Conservation (phyloP, 1,284 basidiomycete genomes). For the Athelia sp. region DNA sequence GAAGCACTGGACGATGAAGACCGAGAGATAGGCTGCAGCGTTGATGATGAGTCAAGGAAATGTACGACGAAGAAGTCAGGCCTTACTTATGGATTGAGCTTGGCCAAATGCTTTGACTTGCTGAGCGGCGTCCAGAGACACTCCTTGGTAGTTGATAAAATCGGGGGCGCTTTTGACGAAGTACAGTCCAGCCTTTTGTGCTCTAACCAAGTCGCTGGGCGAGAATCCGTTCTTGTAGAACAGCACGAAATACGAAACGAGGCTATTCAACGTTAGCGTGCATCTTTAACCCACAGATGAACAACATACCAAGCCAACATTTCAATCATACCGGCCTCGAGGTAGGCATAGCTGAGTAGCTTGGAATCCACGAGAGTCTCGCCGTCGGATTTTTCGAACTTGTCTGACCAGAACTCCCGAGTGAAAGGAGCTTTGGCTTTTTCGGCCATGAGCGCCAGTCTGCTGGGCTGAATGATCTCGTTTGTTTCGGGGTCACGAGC, state of each 20-base stretch:
- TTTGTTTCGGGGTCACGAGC: conserved; percentile 51
- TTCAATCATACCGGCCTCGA: conserved; percentile 63
- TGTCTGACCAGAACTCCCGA: conserved; percentile 55
- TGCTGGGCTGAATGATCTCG: conserved; percentile 36
- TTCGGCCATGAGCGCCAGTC: conserved; percentile 28
- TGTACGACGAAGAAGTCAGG: neutral
- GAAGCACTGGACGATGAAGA: conserved; percentile 68
- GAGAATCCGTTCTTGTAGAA: conserved; percentile 61
- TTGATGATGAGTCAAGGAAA: neutral
- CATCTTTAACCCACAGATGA: neutral
- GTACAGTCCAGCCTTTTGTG: conserved; percentile 25
- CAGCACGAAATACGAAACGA: conserved; percentile 61
- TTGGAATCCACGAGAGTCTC: conserved; percentile 59
- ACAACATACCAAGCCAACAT: conserved; percentile 43
- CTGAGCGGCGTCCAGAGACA: conserved; percentile 35
- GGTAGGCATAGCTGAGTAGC: conserved; percentile 63
- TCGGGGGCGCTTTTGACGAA: conserved; percentile 46
- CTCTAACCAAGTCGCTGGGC: conserved; percentile 42
- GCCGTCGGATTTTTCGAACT: conserved; percentile 45
- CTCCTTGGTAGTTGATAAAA: conserved; percentile 51
- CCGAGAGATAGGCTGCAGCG: conserved; percentile 49
- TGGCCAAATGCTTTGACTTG: conserved; percentile 57
- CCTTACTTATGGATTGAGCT: conserved; percentile 54
- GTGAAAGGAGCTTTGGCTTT: conserved; percentile 51
- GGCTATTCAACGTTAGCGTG: conserved; percentile 23